These are phyloP conservation scores for Corynascus novoguineensis DNA, from an alignment of 495 filamentous ascomycete species.

Conservation along the genomic window DNA sequence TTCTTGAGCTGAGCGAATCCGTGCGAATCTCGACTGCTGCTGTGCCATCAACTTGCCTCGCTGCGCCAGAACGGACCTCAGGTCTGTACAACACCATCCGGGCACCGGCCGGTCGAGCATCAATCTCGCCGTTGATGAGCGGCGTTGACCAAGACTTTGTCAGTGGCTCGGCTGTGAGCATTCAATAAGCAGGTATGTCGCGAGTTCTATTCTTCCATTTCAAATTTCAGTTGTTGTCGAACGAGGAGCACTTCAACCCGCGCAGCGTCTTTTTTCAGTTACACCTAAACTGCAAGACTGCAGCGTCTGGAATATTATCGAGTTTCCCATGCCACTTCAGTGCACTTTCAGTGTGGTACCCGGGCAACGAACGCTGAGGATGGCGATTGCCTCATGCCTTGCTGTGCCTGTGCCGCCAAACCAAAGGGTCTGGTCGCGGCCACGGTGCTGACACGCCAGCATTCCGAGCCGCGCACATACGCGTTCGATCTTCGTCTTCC, in stretches of 20 bases:
- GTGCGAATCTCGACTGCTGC: neutral
- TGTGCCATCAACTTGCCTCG: slow-evolving; percentile 1
- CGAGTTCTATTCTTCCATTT: neutral
- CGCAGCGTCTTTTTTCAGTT: neutral
- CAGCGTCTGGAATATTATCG: no score
- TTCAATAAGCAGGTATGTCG: neutral
- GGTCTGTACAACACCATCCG: slow-evolving; percentile 8
- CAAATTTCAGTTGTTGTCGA: no score
- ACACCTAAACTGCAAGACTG: neutral
- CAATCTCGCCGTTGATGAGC: slow-evolving; percentile 7
- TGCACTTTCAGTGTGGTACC: neutral
- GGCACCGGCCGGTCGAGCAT: neutral
- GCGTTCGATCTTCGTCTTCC: neutral
- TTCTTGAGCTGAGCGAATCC: neutral
- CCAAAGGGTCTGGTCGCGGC: neutral
- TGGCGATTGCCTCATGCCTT: neutral
- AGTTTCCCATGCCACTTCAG: neutral
- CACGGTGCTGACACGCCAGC: neutral
- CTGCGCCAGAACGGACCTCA: neutral
- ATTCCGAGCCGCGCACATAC: neutral
- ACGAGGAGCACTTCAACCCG: neutral
- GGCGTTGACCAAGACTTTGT: neutral
- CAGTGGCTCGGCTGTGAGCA: neutral
- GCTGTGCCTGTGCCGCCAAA: slow-evolving; percentile 2
- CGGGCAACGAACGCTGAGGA: neutral